These are phyloP conservation scores for Tanozyma kutaoensis DNA, from an alignment of 805 yeast genomes.

Conservation along the genomic window DNA sequence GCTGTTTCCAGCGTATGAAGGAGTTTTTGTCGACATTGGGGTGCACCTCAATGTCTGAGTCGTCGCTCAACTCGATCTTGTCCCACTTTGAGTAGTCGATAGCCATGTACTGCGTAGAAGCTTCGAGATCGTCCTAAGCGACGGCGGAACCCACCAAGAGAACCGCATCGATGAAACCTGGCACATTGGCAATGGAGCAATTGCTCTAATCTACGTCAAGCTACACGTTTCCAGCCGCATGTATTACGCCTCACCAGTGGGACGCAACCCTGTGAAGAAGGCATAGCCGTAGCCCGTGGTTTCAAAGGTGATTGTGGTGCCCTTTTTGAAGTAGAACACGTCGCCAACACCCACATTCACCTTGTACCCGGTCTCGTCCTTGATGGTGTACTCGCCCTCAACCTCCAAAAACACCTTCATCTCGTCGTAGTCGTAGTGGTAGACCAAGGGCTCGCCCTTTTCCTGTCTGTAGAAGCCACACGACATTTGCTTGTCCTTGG, in stretches of 20 bases:
- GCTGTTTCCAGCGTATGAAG: constrained; percentile 91
- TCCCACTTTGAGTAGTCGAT: constrained; percentile 98
- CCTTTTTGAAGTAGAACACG: constrained; percentile 53
- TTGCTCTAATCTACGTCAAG: too few species aligned
- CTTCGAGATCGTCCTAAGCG: too few species aligned
- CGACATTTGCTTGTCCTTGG: constrained; percentile 43
- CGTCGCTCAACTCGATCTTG: constrained; percentile 89
- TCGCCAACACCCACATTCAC: constrained; percentile 52
- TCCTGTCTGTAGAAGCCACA: constrained; percentile 64
- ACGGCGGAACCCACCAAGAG: too few species aligned
- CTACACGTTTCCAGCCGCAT: too few species aligned
- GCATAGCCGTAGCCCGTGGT: constrained; percentile 57
- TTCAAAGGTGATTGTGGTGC: constrained; percentile 46
- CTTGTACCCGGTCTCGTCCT: constrained; percentile 51
- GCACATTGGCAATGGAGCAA: too few species aligned
- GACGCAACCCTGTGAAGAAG: constrained; percentile 49
- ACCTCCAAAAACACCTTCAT: constrained; percentile 59
- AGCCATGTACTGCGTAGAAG: constrained; percentile 33
- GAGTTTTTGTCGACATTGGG: constrained; percentile 94
- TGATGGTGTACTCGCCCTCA: constrained; percentile 47
- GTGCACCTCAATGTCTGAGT: constrained; percentile 93
- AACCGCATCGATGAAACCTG: too few species aligned
- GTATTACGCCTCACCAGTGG: constrained; percentile 14
- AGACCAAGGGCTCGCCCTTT: constrained; percentile 55
- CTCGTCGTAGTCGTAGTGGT: constrained; percentile 52